Evolutionary conservation across 1,139 yeast species (phyloP), one percentile per base, ranked within the genome.

Genomic region (Candida pseudoviswanathii): DNA sequence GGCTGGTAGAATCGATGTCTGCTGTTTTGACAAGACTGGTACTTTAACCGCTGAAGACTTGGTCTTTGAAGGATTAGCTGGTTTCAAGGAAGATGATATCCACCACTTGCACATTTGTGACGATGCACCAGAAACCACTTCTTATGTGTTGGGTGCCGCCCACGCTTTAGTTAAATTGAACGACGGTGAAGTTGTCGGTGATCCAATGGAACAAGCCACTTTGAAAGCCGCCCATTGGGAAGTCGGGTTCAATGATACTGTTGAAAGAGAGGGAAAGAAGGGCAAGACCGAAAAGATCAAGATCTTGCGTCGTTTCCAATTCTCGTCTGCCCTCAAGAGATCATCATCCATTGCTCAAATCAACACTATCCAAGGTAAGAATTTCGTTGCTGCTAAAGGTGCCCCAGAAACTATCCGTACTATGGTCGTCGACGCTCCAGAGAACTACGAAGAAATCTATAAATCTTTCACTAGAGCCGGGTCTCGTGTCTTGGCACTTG

Each of bases 11-110:
- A 85, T 95, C 54, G 99, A 94, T 68, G 96, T 94, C 51, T 94
- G 99, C 74, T 94, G 99, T 77, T 94, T 94, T 64, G 99, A 94
- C 70, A 94, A 94, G 67, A 94, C 99, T 45, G 99, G 99, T 70
- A 94, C 99, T 51, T 81, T 94, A 62, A 94, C 99, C 43, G 97
- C 96, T 52, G 99, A 94, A 70, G 98, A 94, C 65, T 79, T 94
- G 59, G 95, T 88, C 22, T 95, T 94, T 64, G 98, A 94, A 75
- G 99, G 99, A 60, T 78, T 94, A 59, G 97, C 97, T 43, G 97
- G 97, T 8, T 80, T 91, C 54, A 74, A 80, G 52, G 60, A 68
- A 2, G 70, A 73, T 40, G 82, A 84, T 58, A 75, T 82, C 49
- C 80, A 81, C 59, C 83, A 80, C 53, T 78, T 90, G 54, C 73